Evolutionary conservation across 2,329 filamentous ascomycete genomes (phyloP).

Genomic region (Colletotrichum gigasporum): DNA sequence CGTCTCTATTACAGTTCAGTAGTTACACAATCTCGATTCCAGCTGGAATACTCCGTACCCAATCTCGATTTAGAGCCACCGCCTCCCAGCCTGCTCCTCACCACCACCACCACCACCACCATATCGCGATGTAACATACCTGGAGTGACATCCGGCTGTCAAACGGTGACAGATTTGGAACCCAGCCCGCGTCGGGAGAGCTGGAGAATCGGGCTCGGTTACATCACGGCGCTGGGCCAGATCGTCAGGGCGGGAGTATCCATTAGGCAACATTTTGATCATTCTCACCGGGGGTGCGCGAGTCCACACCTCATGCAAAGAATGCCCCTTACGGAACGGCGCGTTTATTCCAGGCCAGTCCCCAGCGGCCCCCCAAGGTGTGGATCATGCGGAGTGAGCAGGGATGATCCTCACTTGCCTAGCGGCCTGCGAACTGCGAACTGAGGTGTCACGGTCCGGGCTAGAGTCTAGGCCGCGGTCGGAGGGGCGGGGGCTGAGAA

Average conservation of each 20-base stretch:
- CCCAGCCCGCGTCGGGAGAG: not conserved
- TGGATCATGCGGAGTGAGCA: slow-evolving; percentile 18
- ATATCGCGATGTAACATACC: no score
- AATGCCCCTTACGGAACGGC: slow-evolving; percentile 12
- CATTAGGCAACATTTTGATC: slow-evolving; percentile 1
- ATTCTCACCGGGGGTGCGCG: not conserved
- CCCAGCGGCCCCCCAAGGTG: not conserved
- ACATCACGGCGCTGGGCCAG: not conserved
- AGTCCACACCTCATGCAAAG: not conserved
- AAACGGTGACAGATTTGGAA: not conserved
- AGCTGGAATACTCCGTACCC: not conserved
- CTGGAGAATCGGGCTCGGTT: not conserved
- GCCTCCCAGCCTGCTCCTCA: no score
- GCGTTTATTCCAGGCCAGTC: not conserved
- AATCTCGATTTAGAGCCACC: not conserved
- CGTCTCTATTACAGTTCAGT: no score
- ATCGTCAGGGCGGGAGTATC: slow-evolving; percentile 4
- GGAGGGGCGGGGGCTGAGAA: slow-evolving; percentile 13
- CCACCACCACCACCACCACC: no score
- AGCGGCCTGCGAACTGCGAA: not conserved
- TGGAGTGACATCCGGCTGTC: no score
- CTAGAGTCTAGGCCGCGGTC: not conserved
- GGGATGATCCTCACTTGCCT: not conserved
- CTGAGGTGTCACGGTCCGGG: not conserved
- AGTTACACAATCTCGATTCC: no score